A percentile compares a stretch with the other conserved stretches of the same genome.
Evolutionary conservation across 257 asterid species (phyloP).

Genomic region (Eustoma russellianum): DNA sequence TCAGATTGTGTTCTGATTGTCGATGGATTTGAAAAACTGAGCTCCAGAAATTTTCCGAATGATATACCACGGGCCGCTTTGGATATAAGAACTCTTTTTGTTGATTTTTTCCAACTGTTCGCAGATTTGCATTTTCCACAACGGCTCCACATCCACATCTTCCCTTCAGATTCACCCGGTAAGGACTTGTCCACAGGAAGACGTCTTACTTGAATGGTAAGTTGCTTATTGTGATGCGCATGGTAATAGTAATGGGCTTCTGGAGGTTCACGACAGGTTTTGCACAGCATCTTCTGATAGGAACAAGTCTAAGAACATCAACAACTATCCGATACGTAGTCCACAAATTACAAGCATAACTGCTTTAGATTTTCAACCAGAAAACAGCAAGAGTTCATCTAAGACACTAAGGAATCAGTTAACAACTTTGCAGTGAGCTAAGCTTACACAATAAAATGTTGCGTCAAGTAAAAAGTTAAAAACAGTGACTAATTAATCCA

Average conservation of each 20-base stretch:
- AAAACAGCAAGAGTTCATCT: background rate
- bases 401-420: background rate
- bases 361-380: background rate
- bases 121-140: slow-evolving; percentile 65
- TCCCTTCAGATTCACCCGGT: slow-evolving; percentile 77
- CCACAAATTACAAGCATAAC: background rate
- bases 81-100: slow-evolving; percentile 80
- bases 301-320: background rate
- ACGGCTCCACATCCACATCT: slow-evolving; percentile 99
- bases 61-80: slow-evolving; percentile 77
- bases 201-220: slow-evolving; percentile 64
- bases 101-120: slow-evolving; percentile 43
- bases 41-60: slow-evolving; percentile 90
- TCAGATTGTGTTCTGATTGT: slow-evolving; percentile 46
- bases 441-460: background rate
- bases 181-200: slow-evolving; percentile 45
- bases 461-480: background rate
- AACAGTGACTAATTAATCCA: background rate
- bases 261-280: slow-evolving; percentile 55
- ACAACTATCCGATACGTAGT: background rate
- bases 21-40: slow-evolving; percentile 72
- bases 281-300: slow-evolving; percentile 71
- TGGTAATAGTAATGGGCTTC: slow-evolving; percentile 68
- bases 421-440: background rate
- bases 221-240: slow-evolving; percentile 85